phyloP scores from a whole-genome alignment of 1,139 yeast species.

The Geotrichum siamense region DNA sequence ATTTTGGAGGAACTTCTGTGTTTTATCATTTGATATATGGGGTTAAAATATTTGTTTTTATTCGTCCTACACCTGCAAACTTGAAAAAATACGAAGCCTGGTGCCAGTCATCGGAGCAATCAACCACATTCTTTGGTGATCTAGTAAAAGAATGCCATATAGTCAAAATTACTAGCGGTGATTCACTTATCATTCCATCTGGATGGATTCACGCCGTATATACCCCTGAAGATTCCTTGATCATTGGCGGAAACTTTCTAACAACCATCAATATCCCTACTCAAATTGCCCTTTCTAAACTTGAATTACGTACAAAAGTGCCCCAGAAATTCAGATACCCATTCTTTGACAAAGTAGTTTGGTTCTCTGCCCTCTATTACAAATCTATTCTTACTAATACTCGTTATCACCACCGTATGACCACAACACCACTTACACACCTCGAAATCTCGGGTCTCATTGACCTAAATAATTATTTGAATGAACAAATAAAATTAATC shows the following conservation, averaged over 20 bases:
- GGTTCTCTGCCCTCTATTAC: conserved; percentile 43
- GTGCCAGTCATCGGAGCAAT: conserved; percentile 63
- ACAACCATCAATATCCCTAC: conserved; percentile 55
- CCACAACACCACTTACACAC: conserved; percentile 3
- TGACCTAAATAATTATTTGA: conserved; percentile 10
- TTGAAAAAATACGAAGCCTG: conserved; percentile 57
- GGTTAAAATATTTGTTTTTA: conserved; percentile 62
- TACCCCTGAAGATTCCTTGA: conserved; percentile 73
- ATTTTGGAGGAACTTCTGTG: conserved; percentile 89
- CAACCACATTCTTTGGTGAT: conserved; percentile 61
- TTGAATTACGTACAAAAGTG: conserved; percentile 65
- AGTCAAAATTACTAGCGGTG: conserved; percentile 61
- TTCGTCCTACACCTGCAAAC: conserved; percentile 66
- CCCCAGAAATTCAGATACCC: conserved; percentile 76
- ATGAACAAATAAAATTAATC: conserved; percentile 7
- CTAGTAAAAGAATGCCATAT: conserved; percentile 46
- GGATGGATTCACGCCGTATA: conserved; percentile 93
- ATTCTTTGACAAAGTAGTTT: conserved; percentile 58
- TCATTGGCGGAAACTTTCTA: conserved; percentile 81
- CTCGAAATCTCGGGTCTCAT: conserved; percentile 10
- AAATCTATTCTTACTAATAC: background rate
- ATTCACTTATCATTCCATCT: conserved; percentile 74
- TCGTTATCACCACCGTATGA: background rate
- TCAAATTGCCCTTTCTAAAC: conserved; percentile 53
- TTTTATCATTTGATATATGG: conserved; percentile 78